Evolutionary conservation across 345 rosid genomes (phyloP).

Genomic region (Cochlearia excelsa): DNA sequence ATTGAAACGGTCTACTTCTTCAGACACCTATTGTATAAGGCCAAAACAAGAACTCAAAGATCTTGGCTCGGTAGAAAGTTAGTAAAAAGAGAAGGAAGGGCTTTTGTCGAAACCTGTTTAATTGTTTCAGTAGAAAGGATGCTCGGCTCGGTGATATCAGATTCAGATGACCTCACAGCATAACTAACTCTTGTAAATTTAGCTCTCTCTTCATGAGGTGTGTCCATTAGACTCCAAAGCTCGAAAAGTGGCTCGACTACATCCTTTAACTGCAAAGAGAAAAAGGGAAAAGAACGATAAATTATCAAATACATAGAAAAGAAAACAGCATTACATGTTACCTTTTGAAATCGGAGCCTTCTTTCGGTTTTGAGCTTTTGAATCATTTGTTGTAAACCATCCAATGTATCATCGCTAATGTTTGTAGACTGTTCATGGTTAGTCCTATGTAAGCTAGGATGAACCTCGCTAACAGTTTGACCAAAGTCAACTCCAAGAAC

Average conservation of each 20-base stretch:
- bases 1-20: slow-evolving; percentile 77
- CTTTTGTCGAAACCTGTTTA: slow-evolving; percentile 52
- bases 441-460: slow-evolving; percentile 79
- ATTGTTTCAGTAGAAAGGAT: slow-evolving; percentile 66
- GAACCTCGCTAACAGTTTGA: slow-evolving; percentile 75
- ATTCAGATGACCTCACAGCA: slow-evolving; percentile 58
- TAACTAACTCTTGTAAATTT: slow-evolving; percentile 50
- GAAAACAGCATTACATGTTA: slow-evolving; percentile 17
- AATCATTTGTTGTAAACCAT: slow-evolving; percentile 73
- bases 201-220: slow-evolving; percentile 61
- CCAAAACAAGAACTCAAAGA: slow-evolving; percentile 6
- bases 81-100: neutral
- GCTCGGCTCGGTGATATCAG: slow-evolving; percentile 56
- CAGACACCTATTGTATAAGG: slow-evolving; percentile 53
- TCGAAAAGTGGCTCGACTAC: slow-evolving; percentile 56
- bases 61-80: neutral
- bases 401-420: slow-evolving; percentile 70
- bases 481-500: slow-evolving; percentile 85
- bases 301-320: neutral
- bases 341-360: slow-evolving; percentile 70
- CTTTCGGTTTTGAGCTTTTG: slow-evolving; percentile 64
- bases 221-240: slow-evolving; percentile 92
- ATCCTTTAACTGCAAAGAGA: slow-evolving; percentile 66
- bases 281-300: neutral
- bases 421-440: slow-evolving; percentile 78